Percentiles rank a stretch among this genome's conserved stretches.
phyloP scores from a whole-genome alignment of 129 eudicot species.

The Oenanthe sinensis region DNA sequence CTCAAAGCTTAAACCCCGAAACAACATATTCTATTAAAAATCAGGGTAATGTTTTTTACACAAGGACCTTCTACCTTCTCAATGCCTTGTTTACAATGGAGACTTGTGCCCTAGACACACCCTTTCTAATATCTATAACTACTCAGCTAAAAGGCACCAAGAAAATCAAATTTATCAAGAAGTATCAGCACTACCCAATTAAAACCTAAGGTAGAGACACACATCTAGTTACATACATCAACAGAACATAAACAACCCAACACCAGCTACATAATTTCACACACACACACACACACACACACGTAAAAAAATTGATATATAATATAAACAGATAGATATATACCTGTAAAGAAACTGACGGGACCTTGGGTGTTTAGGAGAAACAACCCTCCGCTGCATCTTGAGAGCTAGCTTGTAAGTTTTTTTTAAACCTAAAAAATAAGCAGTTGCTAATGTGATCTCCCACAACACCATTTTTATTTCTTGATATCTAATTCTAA shows the following conservation, averaged over 20 bases:
- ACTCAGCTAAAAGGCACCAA: not conserved
- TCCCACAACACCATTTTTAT: conserved; percentile 94
- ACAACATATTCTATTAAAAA: not conserved
- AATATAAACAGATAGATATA: not conserved
- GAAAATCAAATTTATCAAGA: not conserved
- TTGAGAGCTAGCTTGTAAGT: conserved; percentile 67
- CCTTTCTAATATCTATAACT: not conserved
- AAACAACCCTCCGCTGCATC: conserved; percentile 65
- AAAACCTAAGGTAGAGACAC: not conserved
- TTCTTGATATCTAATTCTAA: not conserved
- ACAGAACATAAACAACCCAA: not conserved
- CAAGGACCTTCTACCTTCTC: not conserved
- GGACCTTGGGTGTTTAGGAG: conserved; percentile 51
- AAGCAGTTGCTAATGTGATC: conserved; percentile 82
- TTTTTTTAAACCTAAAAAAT: conserved; percentile 74
- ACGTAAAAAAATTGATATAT: not conserved
- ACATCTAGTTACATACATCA: not conserved
- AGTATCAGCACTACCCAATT: not conserved
- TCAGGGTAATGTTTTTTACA: not conserved
- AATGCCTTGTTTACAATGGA: not conserved
- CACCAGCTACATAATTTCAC: not conserved
- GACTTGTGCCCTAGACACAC: not conserved
- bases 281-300: not conserved
- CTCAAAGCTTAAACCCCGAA: not conserved
- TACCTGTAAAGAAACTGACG: conserved; percentile 65